phyloP scores from a whole-genome alignment of 1,284 basidiomycete genomes.

The Ustilago bromivora region DNA sequence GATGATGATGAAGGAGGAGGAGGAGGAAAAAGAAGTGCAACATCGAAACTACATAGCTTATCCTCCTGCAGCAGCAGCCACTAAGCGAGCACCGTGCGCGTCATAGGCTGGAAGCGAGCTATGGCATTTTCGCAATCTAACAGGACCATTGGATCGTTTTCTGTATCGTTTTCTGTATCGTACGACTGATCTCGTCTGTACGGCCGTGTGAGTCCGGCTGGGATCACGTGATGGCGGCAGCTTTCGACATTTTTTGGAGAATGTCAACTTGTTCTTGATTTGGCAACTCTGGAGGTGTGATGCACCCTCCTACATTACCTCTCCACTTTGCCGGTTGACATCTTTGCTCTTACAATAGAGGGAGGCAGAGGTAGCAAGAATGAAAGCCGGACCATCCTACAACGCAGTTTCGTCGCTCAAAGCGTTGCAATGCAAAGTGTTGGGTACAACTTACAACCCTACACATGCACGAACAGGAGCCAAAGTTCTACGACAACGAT shows the following conservation, averaged over 20 bases:
- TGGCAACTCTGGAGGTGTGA: not conserved
- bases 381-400: slow-evolving; percentile 49
- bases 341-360: not conserved
- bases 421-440: slow-evolving; percentile 56
- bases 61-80: not conserved
- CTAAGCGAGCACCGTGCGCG: slow-evolving; percentile 20
- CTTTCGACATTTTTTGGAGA: not conserved
- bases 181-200: not conserved
- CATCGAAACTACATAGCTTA: too few species aligned
- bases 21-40: too few species aligned
- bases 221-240: slow-evolving; percentile 4
- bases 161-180: not conserved
- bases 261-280: slow-evolving; percentile 1
- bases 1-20: too few species aligned
- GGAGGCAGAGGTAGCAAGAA: not conserved
- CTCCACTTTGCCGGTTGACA: too few species aligned
- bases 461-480: slow-evolving; percentile 58
- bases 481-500: slow-evolving; percentile 58
- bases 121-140: too few species aligned
- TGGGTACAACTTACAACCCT: slow-evolving; percentile 59
- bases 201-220: too few species aligned
- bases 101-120: not conserved
- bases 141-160: too few species aligned
- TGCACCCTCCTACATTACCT: too few species aligned
- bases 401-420: slow-evolving; percentile 52